Percentiles rank a stretch among this genome's conserved stretches.
Conservation (phyloP, 306 rosid species). For the Castanea sativa region DNA sequence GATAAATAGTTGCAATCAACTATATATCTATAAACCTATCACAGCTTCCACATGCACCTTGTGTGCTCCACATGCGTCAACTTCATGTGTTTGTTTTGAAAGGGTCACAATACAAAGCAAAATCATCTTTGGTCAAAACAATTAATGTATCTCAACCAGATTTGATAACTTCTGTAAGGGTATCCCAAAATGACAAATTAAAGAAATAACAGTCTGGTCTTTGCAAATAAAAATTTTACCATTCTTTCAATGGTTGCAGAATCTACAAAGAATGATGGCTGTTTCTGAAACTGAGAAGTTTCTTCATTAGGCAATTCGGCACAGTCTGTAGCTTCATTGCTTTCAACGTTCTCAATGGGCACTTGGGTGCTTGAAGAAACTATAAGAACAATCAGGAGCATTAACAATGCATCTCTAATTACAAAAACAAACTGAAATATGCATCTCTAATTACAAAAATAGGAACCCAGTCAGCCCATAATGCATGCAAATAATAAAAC, state of each 20-base stretch:
- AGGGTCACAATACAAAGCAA: not conserved
- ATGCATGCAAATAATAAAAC: slow-evolving; percentile 11
- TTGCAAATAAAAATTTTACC: slow-evolving; percentile 35
- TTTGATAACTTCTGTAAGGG: not conserved
- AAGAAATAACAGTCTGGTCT: not conserved
- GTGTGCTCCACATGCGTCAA: slow-evolving; percentile 1
- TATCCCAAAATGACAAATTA: slow-evolving; percentile 14
- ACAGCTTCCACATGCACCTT: not conserved
- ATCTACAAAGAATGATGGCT: slow-evolving; percentile 40
- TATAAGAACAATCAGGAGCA: slow-evolving; percentile 37
- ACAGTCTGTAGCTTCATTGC: slow-evolving; percentile 41
- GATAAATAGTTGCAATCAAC: no score
- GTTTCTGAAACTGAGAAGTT: slow-evolving; percentile 39
- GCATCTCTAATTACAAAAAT: slow-evolving; percentile 5
- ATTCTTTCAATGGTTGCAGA: slow-evolving; percentile 38
- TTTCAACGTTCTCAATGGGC: slow-evolving; percentile 35
- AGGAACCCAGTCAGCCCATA: slow-evolving; percentile 8
- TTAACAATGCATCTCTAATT: slow-evolving; percentile 6
- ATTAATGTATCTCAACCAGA: slow-evolving; percentile 4
- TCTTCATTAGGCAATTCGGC: slow-evolving; percentile 39
- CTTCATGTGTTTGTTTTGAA: not conserved
- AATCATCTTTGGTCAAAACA: not conserved
- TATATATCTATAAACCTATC: no score
- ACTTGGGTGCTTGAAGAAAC: slow-evolving; percentile 50
- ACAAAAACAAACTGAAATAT: slow-evolving; percentile 5